Evolutionary conservation across 2,329 filamentous ascomycete genomes (phyloP), one percentile per base, ranked within the genome.

Genomic region (Geosmithia putterillii): DNA sequence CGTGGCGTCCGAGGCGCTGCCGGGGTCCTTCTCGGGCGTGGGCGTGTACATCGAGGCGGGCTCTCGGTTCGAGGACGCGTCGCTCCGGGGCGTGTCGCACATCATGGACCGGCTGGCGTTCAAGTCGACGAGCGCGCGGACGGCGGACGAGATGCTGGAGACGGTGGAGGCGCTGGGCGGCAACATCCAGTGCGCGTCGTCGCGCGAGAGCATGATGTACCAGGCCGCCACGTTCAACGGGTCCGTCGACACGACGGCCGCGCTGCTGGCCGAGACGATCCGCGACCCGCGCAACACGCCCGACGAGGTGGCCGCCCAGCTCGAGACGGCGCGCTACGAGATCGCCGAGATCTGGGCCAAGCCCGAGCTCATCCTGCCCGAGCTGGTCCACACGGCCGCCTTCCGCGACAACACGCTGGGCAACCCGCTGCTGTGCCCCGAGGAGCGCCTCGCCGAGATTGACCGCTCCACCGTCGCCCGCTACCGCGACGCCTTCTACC

Each of bases 311-410:
- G 66, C 74, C 18, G 79, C 88, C 59, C 92, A 98, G 65, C 70
- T 98, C 19, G 79, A 85, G 58, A 96, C 90, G 7, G 92, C 90
- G 8, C 79, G 89, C 42, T 98, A 96, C 59, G 92, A 98, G 66
- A 92, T 98, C 60, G 79, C 80, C 20, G 92, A 96, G 69, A 96
- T 98, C 45, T 98, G 92, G 92, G 83, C 83, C 53, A 96, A 94
- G 71, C 89, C 92, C 0, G 90, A 96, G 56, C 75, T 98, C 44
- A 96, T 98, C 52, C 69, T 98, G 47, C 92, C 92, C 0, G 92
- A 98, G 65, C 67, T 98, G 52, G 83, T 96, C 34, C 92, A 98
- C 62, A 92, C 89, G 69, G 88, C 92, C 9, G 92, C 89, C 2
- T 98, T 86, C 66, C 92, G 88, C 68, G 85, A 92, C 58, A 96